These are phyloP conservation scores for Radiomyces spectabilis DNA, from an alignment of 192 early-diverging fungal genomes.

Conservation along the genomic window DNA sequence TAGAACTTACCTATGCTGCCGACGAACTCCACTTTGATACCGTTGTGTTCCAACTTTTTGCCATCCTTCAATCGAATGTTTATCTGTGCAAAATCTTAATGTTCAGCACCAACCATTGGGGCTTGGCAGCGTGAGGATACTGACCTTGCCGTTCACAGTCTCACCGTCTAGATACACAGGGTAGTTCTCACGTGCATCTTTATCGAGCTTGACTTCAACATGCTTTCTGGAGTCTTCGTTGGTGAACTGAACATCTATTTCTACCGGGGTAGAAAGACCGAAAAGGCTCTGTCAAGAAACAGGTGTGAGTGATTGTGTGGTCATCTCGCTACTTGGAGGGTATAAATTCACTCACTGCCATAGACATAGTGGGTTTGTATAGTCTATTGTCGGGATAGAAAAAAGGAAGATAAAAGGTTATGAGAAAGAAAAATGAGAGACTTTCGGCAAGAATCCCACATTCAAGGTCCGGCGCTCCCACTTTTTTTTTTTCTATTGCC, in stretches of 20 bases:
- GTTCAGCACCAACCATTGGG: no score
- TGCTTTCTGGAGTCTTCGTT: conserved; percentile 86
- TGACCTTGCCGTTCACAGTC: conserved; percentile 86
- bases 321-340: neutral
- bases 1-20: conserved; percentile 77
- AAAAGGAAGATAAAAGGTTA: neutral
- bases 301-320: neutral
- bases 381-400: neutral
- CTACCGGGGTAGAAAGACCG: conserved; percentile 76
- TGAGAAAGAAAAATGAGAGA: neutral
- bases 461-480: no score
- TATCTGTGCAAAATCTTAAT: conserved; percentile 50
- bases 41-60: conserved; percentile 95
- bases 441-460: neutral
- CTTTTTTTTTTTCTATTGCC: neutral
- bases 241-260: conserved; percentile 78
- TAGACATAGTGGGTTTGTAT: neutral
- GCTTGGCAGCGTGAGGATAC: no score
- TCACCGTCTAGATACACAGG: conserved; percentile 98
- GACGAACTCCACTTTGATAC: conserved; percentile 98
- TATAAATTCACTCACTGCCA: conserved; percentile 5
- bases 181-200: conserved; percentile 85
- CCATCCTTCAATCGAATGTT: conserved; percentile 75
- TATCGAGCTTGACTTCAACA: conserved; percentile 90
- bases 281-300: conserved; percentile 49